phyloP scores from a whole-genome alignment of 768 basidiomycete genomes.

The Lentinus brumalis region DNA sequence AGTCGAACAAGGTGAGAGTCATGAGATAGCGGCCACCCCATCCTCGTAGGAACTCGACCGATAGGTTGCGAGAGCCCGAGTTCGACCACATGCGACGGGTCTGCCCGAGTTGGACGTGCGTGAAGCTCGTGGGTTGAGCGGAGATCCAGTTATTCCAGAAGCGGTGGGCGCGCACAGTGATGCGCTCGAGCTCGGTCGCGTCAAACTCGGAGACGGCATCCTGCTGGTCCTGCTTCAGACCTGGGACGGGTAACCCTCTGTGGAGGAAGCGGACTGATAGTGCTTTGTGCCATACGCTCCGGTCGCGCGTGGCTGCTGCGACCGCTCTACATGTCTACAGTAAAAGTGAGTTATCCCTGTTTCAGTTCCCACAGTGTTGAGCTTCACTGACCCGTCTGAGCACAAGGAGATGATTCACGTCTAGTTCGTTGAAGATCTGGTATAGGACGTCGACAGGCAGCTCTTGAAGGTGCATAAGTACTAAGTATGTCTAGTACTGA shows the following conservation, averaged over 20 bases:
- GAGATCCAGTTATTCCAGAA: conserved; percentile 55
- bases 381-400: too few relatives aligned
- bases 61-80: conserved; percentile 39
- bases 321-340: conserved; percentile 51
- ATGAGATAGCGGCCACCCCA: conserved; percentile 47
- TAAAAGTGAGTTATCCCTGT: too few relatives aligned
- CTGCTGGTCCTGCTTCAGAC: conserved; percentile 34
- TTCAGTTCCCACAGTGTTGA: too few relatives aligned
- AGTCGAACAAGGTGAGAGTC: conserved; percentile 39
- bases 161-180: conserved; percentile 40
- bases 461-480: too few relatives aligned
- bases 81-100: conserved; percentile 14
- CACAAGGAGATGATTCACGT: too few relatives aligned
- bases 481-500: too few relatives aligned
- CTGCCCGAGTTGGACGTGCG: conserved; percentile 30
- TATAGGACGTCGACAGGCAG: too few relatives aligned
- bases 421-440: too few relatives aligned
- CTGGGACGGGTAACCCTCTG: conserved; percentile 49
- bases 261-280: conserved; percentile 44
- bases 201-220: conserved; percentile 32
- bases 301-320: conserved; percentile 43
- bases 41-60: conserved; percentile 50
- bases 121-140: conserved; percentile 35
- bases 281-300: conserved; percentile 51
- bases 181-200: conserved; percentile 46